Percentiles rank a stretch among this genome's conserved stretches.
These are phyloP conservation scores for Corylus americana DNA, from an alignment of 306 rosid species.

Conservation along the genomic window DNA sequence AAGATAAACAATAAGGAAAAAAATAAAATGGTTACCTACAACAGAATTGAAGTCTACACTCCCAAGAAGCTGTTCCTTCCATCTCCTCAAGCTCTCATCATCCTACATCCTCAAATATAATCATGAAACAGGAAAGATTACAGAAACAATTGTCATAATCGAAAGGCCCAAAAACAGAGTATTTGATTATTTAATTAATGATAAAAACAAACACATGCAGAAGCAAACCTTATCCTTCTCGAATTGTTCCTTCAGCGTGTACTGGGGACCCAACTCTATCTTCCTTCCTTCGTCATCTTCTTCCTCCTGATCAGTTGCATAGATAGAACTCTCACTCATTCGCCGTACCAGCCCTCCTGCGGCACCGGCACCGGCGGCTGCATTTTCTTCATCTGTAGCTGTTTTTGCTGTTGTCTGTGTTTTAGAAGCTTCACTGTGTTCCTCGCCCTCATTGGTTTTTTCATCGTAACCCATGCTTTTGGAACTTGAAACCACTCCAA, in stretches of 20 bases:
- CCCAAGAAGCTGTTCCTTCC: constrained; percentile 99
- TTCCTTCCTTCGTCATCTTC: constrained; percentile 80
- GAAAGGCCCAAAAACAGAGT: not conserved
- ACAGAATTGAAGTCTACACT: constrained; percentile 78
- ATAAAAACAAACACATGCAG: not conserved
- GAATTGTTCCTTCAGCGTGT: constrained; percentile 78
- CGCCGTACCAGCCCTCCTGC: constrained; percentile 29
- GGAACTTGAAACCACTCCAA: constrained; percentile 49
- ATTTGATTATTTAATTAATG: not conserved
- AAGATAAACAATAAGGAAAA: constrained; percentile 5
- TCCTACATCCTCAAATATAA: constrained; percentile 48
- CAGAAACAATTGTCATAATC: not conserved
- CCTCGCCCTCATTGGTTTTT: constrained; percentile 37
- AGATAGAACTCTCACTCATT: constrained; percentile 62
- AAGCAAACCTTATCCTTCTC: constrained; percentile 82
- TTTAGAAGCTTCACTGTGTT: constrained; percentile 25
- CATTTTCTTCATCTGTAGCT: constrained; percentile 38
- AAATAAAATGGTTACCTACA: constrained; percentile 56
- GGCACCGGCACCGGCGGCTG: constrained; percentile 31
- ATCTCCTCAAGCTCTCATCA: constrained; percentile 90
- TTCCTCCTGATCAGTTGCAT: constrained; percentile 69
- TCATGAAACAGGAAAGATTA: constrained; percentile 8
- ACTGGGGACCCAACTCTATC: constrained; percentile 88
- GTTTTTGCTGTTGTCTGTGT: constrained; percentile 28
- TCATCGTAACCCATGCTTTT: constrained; percentile 78